Conservation (phyloP, 2,329 filamentous ascomycete genomes). For the Cadophora malorum region DNA sequence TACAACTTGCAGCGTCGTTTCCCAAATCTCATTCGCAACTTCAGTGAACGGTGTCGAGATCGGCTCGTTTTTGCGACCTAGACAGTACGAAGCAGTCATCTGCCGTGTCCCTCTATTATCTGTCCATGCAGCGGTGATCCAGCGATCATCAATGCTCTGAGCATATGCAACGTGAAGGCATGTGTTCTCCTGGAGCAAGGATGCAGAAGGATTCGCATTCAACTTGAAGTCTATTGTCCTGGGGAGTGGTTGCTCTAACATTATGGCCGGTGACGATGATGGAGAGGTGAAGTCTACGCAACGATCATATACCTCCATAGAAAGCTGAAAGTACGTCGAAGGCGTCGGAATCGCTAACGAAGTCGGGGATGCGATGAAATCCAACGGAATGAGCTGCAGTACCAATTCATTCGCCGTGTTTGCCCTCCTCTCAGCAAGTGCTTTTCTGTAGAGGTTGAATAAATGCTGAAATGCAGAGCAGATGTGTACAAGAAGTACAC, state of each 20-base stretch:
- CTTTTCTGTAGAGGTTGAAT: slow-evolving; percentile 66
- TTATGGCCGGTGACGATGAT: slow-evolving; percentile 71
- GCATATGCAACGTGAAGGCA: slow-evolving; percentile 83
- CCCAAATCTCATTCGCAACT: slow-evolving; percentile 79
- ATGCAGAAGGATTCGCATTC: slow-evolving; percentile 69
- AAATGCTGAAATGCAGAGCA: slow-evolving; percentile 77
- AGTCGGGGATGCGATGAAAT: slow-evolving; percentile 68
- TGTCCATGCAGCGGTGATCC: slow-evolving; percentile 83
- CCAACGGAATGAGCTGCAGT: slow-evolving; percentile 75
- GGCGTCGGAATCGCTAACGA: slow-evolving; percentile 68
- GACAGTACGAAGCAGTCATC: slow-evolving; percentile 74
- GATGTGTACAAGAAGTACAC: slow-evolving; percentile 69
- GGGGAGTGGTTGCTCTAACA: slow-evolving; percentile 73
- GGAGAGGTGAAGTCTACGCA: slow-evolving; percentile 65
- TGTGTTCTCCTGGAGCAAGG: slow-evolving; percentile 78
- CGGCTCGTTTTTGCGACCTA: slow-evolving; percentile 63
- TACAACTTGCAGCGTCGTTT: slow-evolving; percentile 76
- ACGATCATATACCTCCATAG: slow-evolving; percentile 79
- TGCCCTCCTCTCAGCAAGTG: slow-evolving; percentile 56
- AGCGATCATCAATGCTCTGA: slow-evolving; percentile 75
- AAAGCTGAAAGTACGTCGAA: slow-evolving; percentile 65
- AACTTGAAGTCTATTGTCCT: slow-evolving; percentile 79
- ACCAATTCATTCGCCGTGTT: slow-evolving; percentile 69
- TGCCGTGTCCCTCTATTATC: slow-evolving; percentile 78
- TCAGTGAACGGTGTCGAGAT: slow-evolving; percentile 62